Evolutionary conservation across 176 grass and related monocot genomes (phyloP), one percentile per base, ranked within the genome.

Genomic region (Miscanthus lutarioriparius): DNA sequence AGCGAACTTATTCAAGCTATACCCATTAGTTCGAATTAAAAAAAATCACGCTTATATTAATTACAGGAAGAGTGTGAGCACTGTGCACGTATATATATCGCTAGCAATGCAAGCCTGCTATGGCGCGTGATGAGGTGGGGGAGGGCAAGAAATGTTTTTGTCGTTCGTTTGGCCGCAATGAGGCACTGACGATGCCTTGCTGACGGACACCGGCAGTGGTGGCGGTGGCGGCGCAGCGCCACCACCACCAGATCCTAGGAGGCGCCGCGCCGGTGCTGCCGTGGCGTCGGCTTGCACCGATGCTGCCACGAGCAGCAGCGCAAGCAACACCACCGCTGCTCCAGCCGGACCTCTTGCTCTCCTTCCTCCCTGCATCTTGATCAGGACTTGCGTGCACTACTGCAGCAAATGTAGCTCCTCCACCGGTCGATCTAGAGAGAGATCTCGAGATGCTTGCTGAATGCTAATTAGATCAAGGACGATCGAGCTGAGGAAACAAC

Each of bases 291-390:
- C 53, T 4, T 62, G 32, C 75, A 61, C 33, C 22, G 53, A 61
- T 20, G 75, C 35, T 2, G 35, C 12, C 20, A 77, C 20, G 33
- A 77, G 49, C 53, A 62, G 12, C 35, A 77, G 33, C 20, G 53
- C 49, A 15, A 77, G 20, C 30, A 77, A 3, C 75, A 20, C 2
- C 48, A 20, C 35, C 22, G 53, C 73, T 1, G 15, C 74, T 76
- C 45, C 48, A 53, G 40, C 26, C 15, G 6, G 25, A 20, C 44
- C 26, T 22, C 25, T 22, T 19, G 38, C 40, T 15, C 70, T 2
- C 23, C 48, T 17, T 61, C 51, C 74, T 77, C 75, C 75, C 75
- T 62, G 59, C 75, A 77, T 77, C 75, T 26, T 75, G 73, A 56
- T 75, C 23, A 4, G 59, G 59, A 63, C 23, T 11, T 27, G 59